Evolutionary conservation across 23 red algal genomes (phyloP).

Genomic region (Gracilaria gracilis): DNA sequence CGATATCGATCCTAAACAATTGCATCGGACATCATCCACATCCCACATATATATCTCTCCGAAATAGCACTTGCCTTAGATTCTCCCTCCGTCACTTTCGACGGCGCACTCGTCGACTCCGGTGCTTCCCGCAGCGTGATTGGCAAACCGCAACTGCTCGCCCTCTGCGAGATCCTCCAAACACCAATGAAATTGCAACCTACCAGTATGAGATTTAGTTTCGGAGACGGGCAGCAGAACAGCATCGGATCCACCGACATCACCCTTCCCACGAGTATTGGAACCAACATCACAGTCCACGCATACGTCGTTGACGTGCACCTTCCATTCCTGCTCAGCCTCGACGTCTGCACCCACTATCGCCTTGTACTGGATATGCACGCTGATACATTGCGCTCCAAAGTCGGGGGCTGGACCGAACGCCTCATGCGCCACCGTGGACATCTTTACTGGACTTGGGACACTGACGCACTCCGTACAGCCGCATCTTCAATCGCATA

Average conservation of each 20-base stretch:
- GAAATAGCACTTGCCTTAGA: neutral
- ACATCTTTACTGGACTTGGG: slow-evolving; percentile 1
- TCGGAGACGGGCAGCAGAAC: slow-evolving; percentile 4
- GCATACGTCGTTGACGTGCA: slow-evolving; percentile 9
- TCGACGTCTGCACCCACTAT: neutral
- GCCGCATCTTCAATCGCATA: neutral
- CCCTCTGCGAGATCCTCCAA: neutral
- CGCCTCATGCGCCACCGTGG: neutral
- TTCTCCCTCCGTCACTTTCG: neutral
- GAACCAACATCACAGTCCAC: neutral
- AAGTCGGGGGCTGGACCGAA: neutral
- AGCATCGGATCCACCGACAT: neutral
- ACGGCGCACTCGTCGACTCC: slow-evolving; percentile 26
- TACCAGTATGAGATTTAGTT: neutral
- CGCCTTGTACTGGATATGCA: neutral
- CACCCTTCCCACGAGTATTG: neutral
- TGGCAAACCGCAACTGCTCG: neutral
- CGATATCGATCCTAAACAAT: neutral
- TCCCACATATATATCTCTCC: neutral
- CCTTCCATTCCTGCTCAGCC: slow-evolving; percentile 30
- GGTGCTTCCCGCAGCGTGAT: slow-evolving; percentile 2
- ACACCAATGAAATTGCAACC: no score
- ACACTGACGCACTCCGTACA: neutral
- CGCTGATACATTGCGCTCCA: neutral
- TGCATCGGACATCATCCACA: neutral